Percentiles rank a stretch among this genome's conserved stretches.
Conservation (phyloP, 148 eudicot genomes). For the Silene latifolia region DNA sequence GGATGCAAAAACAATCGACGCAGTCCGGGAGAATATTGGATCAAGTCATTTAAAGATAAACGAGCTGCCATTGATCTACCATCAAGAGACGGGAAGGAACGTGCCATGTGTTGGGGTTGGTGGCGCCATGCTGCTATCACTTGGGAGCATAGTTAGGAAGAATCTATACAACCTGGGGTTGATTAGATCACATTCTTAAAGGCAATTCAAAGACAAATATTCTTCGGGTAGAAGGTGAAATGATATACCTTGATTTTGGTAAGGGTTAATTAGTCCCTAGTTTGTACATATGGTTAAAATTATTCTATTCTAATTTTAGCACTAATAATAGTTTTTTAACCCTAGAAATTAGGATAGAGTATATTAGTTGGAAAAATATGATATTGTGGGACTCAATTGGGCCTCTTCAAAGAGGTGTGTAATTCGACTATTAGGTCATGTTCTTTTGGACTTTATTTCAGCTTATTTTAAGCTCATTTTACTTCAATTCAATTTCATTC, state of each 20-base stretch:
- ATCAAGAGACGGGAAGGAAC: conserved; percentile 39
- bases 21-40: conserved; percentile 59
- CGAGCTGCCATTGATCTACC: conserved; percentile 59
- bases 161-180: conserved; percentile 81
- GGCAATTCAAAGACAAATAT: neutral
- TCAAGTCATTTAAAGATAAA: conserved; percentile 52
- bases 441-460: no score
- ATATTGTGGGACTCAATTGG: conserved; percentile 20
- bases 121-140: conserved; percentile 71
- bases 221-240: no score
- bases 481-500: no score
- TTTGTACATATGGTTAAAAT: conserved; percentile 31
- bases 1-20: conserved; percentile 53
- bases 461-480: no score
- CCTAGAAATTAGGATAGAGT: neutral
- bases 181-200: conserved; percentile 71
- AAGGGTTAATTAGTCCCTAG: conserved; percentile 26
- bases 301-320: neutral
- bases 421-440: neutral
- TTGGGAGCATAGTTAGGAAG: conserved; percentile 80
- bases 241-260: conserved; percentile 37
- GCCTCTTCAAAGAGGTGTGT: conserved; percentile 22
- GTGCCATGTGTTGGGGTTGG: conserved; percentile 40
- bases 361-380: neutral
- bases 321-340: conserved; percentile 1